phyloP scores from a whole-genome alignment of 2,329 filamentous ascomycete genomes.

The Bipolaris zeicola region DNA sequence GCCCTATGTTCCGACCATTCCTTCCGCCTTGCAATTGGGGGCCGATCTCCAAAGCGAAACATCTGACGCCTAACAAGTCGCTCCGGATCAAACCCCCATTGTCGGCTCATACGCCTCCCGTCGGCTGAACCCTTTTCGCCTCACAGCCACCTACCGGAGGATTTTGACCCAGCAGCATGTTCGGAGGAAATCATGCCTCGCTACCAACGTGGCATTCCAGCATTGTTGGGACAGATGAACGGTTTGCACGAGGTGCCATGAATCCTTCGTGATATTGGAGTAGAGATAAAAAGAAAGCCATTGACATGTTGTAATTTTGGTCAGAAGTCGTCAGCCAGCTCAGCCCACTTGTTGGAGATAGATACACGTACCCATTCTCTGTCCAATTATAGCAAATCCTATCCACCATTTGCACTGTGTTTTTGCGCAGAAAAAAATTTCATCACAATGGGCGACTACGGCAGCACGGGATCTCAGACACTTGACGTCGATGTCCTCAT shows the following conservation, averaged over 20 bases:
- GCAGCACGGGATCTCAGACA: neutral
- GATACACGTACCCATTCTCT: neutral
- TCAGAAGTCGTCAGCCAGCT: neutral
- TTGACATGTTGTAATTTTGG: neutral
- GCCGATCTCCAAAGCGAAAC: neutral
- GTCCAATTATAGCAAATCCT: neutral
- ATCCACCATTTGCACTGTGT: too few species aligned
- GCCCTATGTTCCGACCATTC: neutral
- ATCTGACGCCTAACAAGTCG: neutral
- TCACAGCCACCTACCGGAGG: neutral
- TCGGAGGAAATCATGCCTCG: neutral
- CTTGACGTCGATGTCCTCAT: conserved; percentile 9
- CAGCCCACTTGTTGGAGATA: neutral
- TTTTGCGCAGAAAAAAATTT: neutral
- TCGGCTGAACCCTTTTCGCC: neutral
- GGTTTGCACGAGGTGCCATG: neutral
- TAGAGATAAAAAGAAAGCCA: neutral
- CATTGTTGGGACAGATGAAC: neutral
- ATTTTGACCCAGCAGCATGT: neutral
- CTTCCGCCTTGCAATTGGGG: neutral
- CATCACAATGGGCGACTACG: conserved; percentile 1
- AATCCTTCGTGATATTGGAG: neutral
- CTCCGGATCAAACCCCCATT: neutral
- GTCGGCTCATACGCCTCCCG: neutral
- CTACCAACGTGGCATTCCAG: neutral